These are phyloP conservation scores for Malus sylvestris DNA, from an alignment of 306 rosid species.

Conservation along the genomic window DNA sequence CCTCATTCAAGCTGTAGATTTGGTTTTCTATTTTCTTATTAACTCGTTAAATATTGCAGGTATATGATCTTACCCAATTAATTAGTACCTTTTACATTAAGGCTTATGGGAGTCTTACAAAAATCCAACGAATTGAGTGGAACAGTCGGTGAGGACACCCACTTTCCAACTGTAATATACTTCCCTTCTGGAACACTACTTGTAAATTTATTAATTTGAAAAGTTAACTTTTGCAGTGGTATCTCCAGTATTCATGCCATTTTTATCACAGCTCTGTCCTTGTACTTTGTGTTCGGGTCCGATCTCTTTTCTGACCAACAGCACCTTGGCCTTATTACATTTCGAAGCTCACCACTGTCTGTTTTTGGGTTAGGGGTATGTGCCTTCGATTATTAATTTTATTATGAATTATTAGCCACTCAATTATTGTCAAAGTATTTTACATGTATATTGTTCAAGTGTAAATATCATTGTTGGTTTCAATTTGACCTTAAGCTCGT, in stretches of 20 bases:
- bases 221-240: constrained; percentile 34
- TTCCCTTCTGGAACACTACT: not conserved
- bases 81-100: constrained; percentile 43
- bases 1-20: not conserved
- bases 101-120: constrained; percentile 45
- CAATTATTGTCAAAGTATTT: not conserved
- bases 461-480: not conserved
- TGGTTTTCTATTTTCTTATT: not conserved
- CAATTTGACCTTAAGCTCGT: not conserved
- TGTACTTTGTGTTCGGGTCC: constrained; percentile 56
- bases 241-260: constrained; percentile 56
- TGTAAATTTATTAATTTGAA: constrained; percentile 13
- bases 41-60: constrained; percentile 23
- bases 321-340: constrained; percentile 38
- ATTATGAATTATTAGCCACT: not conserved
- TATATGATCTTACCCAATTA: constrained; percentile 46
- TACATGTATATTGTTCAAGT: not conserved
- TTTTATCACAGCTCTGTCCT: constrained; percentile 42
- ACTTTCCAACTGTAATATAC: not conserved
- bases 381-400: not conserved
- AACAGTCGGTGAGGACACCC: constrained; percentile 40
- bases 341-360: constrained; percentile 44
- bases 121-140: constrained; percentile 57
- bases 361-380: constrained; percentile 48
- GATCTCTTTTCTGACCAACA: constrained; percentile 57